Percentiles rank a stretch among this genome's conserved stretches.
Evolutionary conservation across 305 asterid species (phyloP).

Genomic region (Striga hermonthica): DNA sequence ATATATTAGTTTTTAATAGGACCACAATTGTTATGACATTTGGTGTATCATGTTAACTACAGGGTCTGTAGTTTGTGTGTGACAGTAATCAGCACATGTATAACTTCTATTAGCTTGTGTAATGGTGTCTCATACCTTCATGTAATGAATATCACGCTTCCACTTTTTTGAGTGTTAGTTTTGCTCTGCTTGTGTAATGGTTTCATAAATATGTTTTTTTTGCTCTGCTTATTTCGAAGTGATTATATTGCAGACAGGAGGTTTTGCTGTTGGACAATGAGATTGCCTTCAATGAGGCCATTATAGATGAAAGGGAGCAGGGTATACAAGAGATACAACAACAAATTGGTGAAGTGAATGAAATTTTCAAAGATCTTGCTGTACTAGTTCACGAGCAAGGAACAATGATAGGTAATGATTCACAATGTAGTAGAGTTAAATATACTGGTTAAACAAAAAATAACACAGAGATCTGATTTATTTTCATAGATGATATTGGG

Average conservation of each 20-base stretch:
- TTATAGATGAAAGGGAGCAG: constrained; percentile 86
- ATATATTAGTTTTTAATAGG: background rate
- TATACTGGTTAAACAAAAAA: constrained; percentile 19
- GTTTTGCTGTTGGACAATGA: constrained; percentile 82
- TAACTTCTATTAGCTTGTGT: too few species aligned
- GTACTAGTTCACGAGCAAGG: constrained; percentile 91
- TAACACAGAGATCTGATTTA: constrained; percentile 38
- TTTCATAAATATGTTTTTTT: too few species aligned
- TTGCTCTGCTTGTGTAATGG: too few species aligned
- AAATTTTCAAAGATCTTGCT: constrained; percentile 90
- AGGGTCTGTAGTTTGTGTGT: too few species aligned
- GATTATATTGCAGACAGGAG: constrained; percentile 63
- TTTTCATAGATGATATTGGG: constrained; percentile 69
- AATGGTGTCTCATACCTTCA: too few species aligned
- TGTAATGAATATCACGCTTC: too few species aligned
- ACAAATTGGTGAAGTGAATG: constrained; percentile 90
- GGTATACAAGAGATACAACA: constrained; percentile 91
- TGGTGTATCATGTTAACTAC: background rate
- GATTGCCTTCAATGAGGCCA: constrained; percentile 83
- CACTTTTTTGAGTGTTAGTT: too few species aligned
- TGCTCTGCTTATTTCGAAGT: constrained; percentile 29
- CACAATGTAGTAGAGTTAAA: constrained; percentile 31
- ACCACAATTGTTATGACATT: background rate
- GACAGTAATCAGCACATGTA: too few species aligned
- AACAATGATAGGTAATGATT: constrained; percentile 69